Percentiles rank a stretch among this genome's conserved stretches.
Evolutionary conservation across 75 land plant species (phyloP).

Genomic region (Isoetes taiwanensis): DNA sequence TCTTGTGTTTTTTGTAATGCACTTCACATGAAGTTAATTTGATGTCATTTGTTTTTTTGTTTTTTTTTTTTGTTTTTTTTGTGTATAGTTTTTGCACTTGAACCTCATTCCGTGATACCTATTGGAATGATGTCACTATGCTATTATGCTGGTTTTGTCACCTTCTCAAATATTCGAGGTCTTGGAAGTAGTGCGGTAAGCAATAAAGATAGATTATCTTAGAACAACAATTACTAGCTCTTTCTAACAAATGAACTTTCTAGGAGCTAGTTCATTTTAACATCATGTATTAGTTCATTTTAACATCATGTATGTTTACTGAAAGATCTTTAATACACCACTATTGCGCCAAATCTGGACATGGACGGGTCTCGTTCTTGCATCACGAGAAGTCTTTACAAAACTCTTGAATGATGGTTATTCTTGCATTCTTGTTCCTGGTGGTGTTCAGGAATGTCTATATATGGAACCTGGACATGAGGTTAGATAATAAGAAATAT

Average conservation of each 20-base stretch:
- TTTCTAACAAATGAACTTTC: too few relatives aligned
- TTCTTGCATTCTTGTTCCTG: constrained; percentile 5
- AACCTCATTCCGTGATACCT: background rate
- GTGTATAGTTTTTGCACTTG: background rate
- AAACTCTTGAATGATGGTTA: constrained; percentile 1
- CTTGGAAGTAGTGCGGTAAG: background rate
- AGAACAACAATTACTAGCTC: too few relatives aligned
- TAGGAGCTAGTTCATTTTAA: too few relatives aligned
- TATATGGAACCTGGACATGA: constrained; percentile 6
- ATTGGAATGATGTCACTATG: background rate
- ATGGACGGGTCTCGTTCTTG: constrained; percentile 5
- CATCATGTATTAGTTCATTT: too few relatives aligned
- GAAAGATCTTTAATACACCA: too few relatives aligned
- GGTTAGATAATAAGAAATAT: background rate
- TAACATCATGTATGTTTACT: background rate
- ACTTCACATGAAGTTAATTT: background rate
- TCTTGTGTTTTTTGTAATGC: background rate
- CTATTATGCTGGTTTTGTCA: background rate
- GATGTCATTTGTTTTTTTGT: too few relatives aligned
- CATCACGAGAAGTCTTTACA: background rate
- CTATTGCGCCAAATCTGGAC: background rate
- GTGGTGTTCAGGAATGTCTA: constrained; percentile 2
- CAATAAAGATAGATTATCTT: too few relatives aligned
- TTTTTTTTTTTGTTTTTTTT: too few relatives aligned
- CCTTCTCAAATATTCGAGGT: background rate